A percentile compares a stretch with the other conserved stretches of the same genome.
Conservation (phyloP, 23 red algal species). For the Gracilaria domingensis region DNA sequence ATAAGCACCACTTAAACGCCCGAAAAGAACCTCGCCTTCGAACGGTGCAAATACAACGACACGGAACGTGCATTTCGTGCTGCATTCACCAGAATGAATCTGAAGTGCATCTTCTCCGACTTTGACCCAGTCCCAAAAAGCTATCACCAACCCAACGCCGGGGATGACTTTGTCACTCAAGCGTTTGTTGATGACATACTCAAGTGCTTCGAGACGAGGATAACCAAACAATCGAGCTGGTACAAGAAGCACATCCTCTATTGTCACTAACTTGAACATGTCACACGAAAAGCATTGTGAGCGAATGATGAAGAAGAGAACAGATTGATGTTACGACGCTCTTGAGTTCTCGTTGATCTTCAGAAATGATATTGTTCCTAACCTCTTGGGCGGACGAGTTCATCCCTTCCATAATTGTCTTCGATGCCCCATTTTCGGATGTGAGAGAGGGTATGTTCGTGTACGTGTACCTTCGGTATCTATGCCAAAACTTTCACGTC, state of each 20-base stretch:
- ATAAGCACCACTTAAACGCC: conserved; percentile 36
- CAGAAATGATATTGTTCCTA: neutral
- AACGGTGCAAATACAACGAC: conserved; percentile 76
- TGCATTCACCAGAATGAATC: conserved; percentile 31
- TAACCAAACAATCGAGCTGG: conserved; percentile 64
- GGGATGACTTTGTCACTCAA: conserved; percentile 63
- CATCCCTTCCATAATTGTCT: too few species aligned
- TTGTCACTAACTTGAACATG: conserved; percentile 78
- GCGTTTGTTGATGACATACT: conserved; percentile 70
- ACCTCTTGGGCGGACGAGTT: too few species aligned
- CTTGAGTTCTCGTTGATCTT: neutral
- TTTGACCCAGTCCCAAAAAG: conserved; percentile 71
- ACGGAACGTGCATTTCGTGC: conserved; percentile 65
- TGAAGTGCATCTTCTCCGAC: conserved; percentile 61
- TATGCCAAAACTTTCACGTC: too few species aligned
- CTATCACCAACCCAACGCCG: conserved; percentile 53
- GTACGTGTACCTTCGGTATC: too few species aligned
- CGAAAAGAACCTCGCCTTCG: conserved; percentile 67
- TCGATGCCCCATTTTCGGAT: too few species aligned
- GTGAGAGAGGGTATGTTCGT: too few species aligned
- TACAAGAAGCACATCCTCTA: conserved; percentile 68
- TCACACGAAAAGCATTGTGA: neutral
- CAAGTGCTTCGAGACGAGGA: conserved; percentile 34
- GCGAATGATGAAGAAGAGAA: neutral
- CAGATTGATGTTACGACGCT: neutral